These are phyloP conservation scores for Cyclotella atomus DNA, from an alignment of 108 stramenopile genomes.

Conservation along the genomic window DNA sequence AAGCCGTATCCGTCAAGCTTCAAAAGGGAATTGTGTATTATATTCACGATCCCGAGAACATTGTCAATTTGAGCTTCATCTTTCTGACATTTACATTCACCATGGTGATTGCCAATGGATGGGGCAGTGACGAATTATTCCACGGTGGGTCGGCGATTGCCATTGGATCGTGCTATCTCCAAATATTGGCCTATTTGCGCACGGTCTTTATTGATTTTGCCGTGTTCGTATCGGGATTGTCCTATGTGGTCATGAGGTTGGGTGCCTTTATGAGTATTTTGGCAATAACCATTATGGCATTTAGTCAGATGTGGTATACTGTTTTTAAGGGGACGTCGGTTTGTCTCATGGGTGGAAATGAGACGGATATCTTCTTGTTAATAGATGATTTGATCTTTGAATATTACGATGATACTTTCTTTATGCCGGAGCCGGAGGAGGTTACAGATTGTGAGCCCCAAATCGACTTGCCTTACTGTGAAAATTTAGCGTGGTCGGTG, in stretches of 20 bases:
- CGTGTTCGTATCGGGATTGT: conserved; percentile 75
- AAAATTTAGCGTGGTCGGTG: conserved; percentile 53
- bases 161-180: conserved; percentile 65
- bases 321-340: conserved; percentile 58
- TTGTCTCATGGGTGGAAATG: conserved; percentile 25
- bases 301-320: conserved; percentile 85
- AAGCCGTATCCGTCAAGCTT: conserved; percentile 58
- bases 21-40: conserved; percentile 55
- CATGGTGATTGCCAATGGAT: conserved; percentile 55
- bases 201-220: conserved; percentile 79
- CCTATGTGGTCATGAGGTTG: conserved; percentile 64
- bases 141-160: conserved; percentile 69
- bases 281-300: conserved; percentile 73
- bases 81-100: conserved; percentile 62
- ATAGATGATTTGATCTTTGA: conserved; percentile 10
- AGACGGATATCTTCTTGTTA: not conserved
- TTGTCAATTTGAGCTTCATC: conserved; percentile 73
- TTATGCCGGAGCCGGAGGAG: not conserved
- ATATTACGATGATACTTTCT: conserved; percentile 20
- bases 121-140: conserved; percentile 42
- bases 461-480: conserved; percentile 22
- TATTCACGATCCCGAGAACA: conserved; percentile 68
- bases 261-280: conserved; percentile 73
- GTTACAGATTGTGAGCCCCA: conserved; percentile 35
- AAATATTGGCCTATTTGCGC: conserved; percentile 77